These are phyloP conservation scores for Trichosporon ovoides DNA, from an alignment of 1,284 basidiomycete genomes.

Conservation along the genomic window DNA sequence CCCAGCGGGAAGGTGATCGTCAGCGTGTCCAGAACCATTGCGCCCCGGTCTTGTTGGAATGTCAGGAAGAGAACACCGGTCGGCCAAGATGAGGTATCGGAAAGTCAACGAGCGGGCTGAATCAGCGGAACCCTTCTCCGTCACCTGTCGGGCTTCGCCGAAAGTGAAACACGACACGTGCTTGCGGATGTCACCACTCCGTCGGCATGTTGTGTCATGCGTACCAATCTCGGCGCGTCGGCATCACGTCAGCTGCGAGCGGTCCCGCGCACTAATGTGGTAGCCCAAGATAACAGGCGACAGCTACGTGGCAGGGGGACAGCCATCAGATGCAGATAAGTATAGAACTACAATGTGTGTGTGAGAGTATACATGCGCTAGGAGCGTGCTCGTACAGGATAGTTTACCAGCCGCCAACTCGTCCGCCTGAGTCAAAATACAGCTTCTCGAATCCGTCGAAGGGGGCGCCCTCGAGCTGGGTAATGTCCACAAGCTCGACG, in stretches of 20 bases:
- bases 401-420: slow-evolving; percentile 44
- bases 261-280: neutral
- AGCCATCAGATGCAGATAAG: neutral
- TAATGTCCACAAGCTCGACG: slow-evolving; percentile 25
- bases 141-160: neutral
- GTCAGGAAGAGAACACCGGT: neutral
- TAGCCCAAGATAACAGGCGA: too few relatives aligned
- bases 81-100: neutral
- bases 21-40: slow-evolving; percentile 5
- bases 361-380: neutral
- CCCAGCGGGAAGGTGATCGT: slow-evolving; percentile 19
- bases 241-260: neutral
- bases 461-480: slow-evolving; percentile 30
- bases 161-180: neutral
- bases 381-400: too few relatives aligned
- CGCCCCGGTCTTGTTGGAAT: neutral
- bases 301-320: too few relatives aligned
- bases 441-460: slow-evolving; percentile 43
- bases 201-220: neutral
- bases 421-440: slow-evolving; percentile 41
- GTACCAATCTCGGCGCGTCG: too few relatives aligned
- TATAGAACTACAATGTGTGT: neutral
- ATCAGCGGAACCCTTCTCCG: neutral
- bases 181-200: too few relatives aligned
- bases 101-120: too few relatives aligned